These are phyloP conservation scores for Cryptococcus sp. DNA, from an alignment of 1,284 basidiomycete genomes.

Conservation along the genomic window DNA sequence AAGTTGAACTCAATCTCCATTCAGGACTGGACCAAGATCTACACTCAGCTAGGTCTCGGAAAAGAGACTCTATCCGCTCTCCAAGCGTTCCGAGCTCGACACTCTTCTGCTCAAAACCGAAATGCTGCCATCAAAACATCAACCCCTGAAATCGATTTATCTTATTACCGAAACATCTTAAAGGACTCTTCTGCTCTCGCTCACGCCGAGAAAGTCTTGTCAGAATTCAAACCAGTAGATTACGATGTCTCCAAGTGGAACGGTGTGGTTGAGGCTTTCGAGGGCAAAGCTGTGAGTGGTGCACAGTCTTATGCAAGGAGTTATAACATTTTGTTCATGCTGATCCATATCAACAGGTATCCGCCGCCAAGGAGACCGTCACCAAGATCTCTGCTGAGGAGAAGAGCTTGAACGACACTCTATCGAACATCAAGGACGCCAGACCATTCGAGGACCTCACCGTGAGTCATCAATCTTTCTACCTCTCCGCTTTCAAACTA, in stretches of 20 bases:
- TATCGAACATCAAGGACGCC: conserved; percentile 95
- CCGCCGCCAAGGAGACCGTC: conserved; percentile 85
- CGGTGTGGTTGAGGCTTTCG: conserved; percentile 95
- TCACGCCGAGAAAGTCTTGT: conserved; percentile 86
- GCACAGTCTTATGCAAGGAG: no score
- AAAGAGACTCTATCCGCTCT: conserved; percentile 88
- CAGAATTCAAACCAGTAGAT: conserved; percentile 90
- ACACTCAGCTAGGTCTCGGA: conserved; percentile 81
- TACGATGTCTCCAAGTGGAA: conserved; percentile 89
- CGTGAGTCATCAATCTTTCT: conserved; percentile 50
- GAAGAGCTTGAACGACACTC: conserved; percentile 84
- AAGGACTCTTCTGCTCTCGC: conserved; percentile 91
- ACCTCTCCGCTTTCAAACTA: background rate
- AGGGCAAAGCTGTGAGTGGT: conserved; percentile 83
- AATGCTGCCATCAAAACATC: conserved; percentile 65
- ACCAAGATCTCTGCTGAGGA: conserved; percentile 90
- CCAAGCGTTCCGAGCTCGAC: conserved; percentile 93
- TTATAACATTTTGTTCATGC: background rate
- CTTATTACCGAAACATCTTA: conserved; percentile 83
- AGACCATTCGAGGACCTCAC: conserved; percentile 97
- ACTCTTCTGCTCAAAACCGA: conserved; percentile 79
- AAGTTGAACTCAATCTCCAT: conserved; percentile 4
- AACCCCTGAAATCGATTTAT: conserved; percentile 65
- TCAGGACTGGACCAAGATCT: conserved; percentile 89
- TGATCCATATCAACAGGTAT: conserved; percentile 56